Evolutionary conservation across 805 yeast genomes (phyloP).

Genomic region (Lachancea mirantina): DNA sequence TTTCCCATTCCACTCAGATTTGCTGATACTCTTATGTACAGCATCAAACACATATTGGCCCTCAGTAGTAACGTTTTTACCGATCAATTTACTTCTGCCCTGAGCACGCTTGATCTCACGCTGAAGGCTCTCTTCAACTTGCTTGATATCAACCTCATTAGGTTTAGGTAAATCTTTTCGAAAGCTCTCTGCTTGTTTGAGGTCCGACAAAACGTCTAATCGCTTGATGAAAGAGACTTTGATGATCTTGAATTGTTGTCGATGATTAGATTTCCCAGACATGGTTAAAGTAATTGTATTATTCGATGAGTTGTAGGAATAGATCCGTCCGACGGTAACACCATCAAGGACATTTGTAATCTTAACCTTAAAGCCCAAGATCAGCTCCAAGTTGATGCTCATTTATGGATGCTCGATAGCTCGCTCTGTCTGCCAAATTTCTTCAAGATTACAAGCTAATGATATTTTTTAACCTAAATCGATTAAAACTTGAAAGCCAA

Average conservation of each 20-base stretch:
- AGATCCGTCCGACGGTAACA: constrained; percentile 53
- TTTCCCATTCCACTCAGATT: constrained; percentile 38
- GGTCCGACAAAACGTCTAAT: constrained; percentile 40
- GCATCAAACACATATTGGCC: constrained; percentile 41
- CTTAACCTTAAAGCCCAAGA: constrained; percentile 42
- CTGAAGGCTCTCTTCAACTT: constrained; percentile 22
- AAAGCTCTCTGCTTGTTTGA: constrained; percentile 23
- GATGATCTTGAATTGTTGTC: constrained; percentile 41
- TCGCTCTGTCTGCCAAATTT: background rate
- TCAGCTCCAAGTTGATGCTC: constrained; percentile 25
- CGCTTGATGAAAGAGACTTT: constrained; percentile 52
- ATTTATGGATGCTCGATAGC: constrained; percentile 8
- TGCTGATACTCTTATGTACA: constrained; percentile 38
- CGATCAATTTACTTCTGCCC: constrained; percentile 22
- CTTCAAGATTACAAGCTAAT: background rate
- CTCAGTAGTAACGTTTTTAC: constrained; percentile 34
- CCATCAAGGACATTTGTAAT: constrained; percentile 54
- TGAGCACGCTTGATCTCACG: constrained; percentile 22
- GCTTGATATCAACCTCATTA: constrained; percentile 27
- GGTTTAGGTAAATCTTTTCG: constrained; percentile 31
- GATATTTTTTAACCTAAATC: constrained; percentile 1
- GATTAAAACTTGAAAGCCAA: background rate
- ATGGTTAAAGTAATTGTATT: constrained; percentile 30
- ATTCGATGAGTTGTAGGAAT: constrained; percentile 48
- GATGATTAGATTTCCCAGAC: constrained; percentile 16